phyloP scores from a whole-genome alignment of 2,329 filamentous ascomycete genomes.

The Daldinia eschscholtzii region DNA sequence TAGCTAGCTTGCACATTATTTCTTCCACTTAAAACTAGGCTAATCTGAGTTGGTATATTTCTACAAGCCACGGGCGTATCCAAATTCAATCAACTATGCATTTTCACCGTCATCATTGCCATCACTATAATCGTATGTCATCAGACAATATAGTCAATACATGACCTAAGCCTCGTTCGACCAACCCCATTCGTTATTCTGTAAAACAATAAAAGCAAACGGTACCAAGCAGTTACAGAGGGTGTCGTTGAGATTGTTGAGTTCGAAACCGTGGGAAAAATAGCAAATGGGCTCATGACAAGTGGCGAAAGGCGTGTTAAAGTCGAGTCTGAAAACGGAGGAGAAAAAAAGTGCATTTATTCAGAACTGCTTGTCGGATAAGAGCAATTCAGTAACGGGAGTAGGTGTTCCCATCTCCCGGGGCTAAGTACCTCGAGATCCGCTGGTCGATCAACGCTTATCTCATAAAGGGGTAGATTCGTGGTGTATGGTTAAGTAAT shows the following conservation, averaged over 20 bases:
- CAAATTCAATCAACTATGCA: background rate
- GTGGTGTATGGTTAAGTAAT: background rate
- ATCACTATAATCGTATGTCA: conserved; percentile 30
- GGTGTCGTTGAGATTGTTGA: background rate
- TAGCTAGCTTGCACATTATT: background rate
- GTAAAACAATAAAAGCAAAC: conserved; percentile 18
- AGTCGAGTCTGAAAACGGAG: background rate
- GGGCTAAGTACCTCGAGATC: conserved; percentile 12
- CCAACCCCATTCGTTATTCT: conserved; percentile 5
- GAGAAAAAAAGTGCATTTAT: background rate
- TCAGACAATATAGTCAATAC: conserved; percentile 18
- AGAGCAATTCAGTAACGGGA: conserved; percentile 12
- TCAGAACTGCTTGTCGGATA: conserved; percentile 3
- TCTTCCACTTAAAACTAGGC: background rate
- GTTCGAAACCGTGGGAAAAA: conserved; percentile 1
- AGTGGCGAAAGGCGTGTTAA: conserved; percentile 28
- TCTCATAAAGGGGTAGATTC: background rate
- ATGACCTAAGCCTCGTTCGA: conserved; percentile 31
- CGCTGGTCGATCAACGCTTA: conserved; percentile 22
- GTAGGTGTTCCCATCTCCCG: conserved; percentile 2
- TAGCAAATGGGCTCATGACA: conserved; percentile 40
- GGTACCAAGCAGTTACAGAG: conserved; percentile 11
- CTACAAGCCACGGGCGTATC: background rate
- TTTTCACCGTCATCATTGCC: conserved; percentile 12
- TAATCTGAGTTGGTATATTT: background rate